These are phyloP conservation scores for Syncephalastrum monosporum DNA, from an alignment of 371 early-diverging fungal genomes.

Conservation along the genomic window DNA sequence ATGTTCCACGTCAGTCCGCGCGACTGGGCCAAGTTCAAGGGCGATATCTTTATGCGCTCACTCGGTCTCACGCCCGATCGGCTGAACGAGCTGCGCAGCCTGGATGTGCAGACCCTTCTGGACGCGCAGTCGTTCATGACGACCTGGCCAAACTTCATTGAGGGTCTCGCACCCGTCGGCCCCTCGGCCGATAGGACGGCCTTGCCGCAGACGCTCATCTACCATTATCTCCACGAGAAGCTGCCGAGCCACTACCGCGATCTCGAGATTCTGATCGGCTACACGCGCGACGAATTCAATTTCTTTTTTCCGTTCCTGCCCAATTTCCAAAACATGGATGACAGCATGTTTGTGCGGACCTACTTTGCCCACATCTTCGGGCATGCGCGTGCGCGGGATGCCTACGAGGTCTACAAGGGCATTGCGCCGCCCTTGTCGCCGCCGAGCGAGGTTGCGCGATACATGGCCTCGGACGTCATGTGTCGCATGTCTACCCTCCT, in stretches of 20 bases:
- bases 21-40: conserved; percentile 34
- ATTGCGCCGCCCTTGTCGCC: conserved; percentile 32
- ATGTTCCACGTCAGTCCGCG: conserved; percentile 30
- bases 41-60: conserved; percentile 27
- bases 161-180: conserved; percentile 35
- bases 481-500: conserved; percentile 27
- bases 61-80: conserved; percentile 16
- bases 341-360: conserved; percentile 30
- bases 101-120: conserved; percentile 25
- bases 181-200: conserved; percentile 20
- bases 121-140: conserved; percentile 37
- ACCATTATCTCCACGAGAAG: conserved; percentile 23
- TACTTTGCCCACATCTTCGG: conserved; percentile 42
- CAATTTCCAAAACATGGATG: conserved; percentile 35
- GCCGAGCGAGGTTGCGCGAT: conserved; percentile 32
- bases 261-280: conserved; percentile 31
- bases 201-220: conserved; percentile 17
- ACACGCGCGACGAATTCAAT: conserved; percentile 40
- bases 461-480: conserved; percentile 45
- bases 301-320: conserved; percentile 38
- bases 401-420: conserved; percentile 32
- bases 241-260: conserved; percentile 20
- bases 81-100: conserved; percentile 17
- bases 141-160: conserved; percentile 41
- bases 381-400: conserved; percentile 18